phyloP scores from a whole-genome alignment of 2,329 filamentous ascomycete species.

The Pestalotiopsis sp. region DNA sequence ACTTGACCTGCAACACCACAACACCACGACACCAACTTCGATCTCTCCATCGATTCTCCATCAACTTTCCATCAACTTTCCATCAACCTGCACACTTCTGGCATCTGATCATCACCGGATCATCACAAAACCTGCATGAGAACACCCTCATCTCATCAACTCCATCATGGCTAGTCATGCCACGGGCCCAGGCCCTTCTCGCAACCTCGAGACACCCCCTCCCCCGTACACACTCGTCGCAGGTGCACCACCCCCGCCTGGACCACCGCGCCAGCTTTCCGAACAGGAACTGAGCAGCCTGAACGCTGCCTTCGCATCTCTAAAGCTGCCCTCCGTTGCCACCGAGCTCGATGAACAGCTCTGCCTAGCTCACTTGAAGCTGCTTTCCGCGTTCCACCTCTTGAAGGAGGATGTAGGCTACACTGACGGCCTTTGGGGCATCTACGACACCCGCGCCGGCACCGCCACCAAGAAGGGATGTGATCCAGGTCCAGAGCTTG shows the following conservation, averaged over 20 bases:
- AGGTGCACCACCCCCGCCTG: not conserved
- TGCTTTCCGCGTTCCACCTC: constrained; percentile 68
- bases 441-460: constrained; percentile 55
- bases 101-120: not conserved
- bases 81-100: not conserved
- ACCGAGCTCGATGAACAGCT: constrained; percentile 50
- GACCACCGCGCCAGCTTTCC: constrained; percentile 10
- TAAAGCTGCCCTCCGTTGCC: constrained; percentile 34
- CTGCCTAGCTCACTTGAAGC: constrained; percentile 74
- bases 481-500: constrained; percentile 44
- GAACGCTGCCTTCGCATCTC: constrained; percentile 38
- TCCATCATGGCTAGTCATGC: not conserved
- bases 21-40: too few relatives aligned
- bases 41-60: too few relatives aligned
- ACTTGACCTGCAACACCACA: too few relatives aligned
- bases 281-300: constrained; percentile 22
- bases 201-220: not conserved
- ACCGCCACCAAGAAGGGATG: too few relatives aligned
- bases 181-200: not conserved
- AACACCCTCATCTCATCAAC: not conserved
- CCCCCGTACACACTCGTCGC: constrained; percentile 12
- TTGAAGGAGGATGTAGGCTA: constrained; percentile 70
- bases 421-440: constrained; percentile 67
- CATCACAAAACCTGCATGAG: not conserved
- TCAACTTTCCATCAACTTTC: not conserved